Evolutionary conservation across 176 grass and related monocot genomes (phyloP).

Genomic region (Hsuehochloa calcarea): DNA sequence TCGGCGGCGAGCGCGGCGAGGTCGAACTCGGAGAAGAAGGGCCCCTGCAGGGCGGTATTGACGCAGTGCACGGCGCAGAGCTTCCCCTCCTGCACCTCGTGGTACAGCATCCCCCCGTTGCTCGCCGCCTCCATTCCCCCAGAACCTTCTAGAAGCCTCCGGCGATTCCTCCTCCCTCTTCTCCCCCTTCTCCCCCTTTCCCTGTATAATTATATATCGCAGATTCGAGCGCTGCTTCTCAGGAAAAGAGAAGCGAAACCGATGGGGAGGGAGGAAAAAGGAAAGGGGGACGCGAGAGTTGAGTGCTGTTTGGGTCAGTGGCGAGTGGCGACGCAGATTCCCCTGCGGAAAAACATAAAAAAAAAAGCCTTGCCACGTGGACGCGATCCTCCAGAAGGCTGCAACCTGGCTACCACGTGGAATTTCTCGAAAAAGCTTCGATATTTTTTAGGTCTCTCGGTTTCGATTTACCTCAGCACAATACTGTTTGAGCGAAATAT

Average conservation of each 20-base stretch:
- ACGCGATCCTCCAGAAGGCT: background rate
- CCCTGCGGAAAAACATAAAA: background rate
- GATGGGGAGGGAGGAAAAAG: background rate
- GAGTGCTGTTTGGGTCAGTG: conserved; percentile 22
- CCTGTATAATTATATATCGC: background rate
- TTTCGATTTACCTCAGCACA: no score
- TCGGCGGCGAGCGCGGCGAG: conserved; percentile 89
- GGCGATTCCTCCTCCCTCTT: background rate
- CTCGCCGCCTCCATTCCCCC: conserved; percentile 53
- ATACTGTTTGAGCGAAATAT: no score
- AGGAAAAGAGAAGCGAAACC: background rate
- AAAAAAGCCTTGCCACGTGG: background rate
- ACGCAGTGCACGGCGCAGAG: conserved; percentile 99
- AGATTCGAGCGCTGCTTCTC: conserved; percentile 33
- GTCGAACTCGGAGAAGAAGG: conserved; percentile 99
- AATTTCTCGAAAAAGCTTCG: background rate
- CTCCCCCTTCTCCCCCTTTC: background rate
- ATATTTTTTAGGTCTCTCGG: no score
- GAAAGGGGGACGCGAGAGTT: background rate
- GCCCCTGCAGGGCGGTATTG: conserved; percentile 91
- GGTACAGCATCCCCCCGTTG: conserved; percentile 95
- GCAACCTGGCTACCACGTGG: conserved; percentile 9
- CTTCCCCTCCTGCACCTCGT: conserved; percentile 98
- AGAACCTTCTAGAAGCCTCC: conserved; percentile 1
- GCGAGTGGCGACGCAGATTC: conserved; percentile 18